Evolutionary conservation across 768 basidiomycete species (phyloP).

Genomic region (Suillus subluteus): DNA sequence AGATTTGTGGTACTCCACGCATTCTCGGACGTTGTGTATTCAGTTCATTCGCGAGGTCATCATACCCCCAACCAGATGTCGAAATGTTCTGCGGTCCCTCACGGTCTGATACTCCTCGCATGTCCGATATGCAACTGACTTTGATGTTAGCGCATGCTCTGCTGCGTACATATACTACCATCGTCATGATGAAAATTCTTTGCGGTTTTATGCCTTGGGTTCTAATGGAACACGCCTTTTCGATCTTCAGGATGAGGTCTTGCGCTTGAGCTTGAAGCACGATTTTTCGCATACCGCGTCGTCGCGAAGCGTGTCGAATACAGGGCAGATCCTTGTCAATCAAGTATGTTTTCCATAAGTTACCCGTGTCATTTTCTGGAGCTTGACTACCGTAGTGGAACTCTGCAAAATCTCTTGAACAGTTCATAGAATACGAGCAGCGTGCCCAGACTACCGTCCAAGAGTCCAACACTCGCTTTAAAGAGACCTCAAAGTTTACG

Average conservation of each 20-base stretch:
- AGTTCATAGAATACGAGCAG: slow-evolving; percentile 21
- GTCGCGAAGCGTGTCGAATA: slow-evolving; percentile 16
- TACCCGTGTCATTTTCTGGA: not conserved
- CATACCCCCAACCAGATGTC: slow-evolving; percentile 32
- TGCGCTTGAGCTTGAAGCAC: slow-evolving; percentile 36
- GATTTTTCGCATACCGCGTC: slow-evolving; percentile 39
- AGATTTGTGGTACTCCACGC: slow-evolving; percentile 27
- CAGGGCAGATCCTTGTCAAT: slow-evolving; percentile 39
- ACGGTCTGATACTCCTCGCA: slow-evolving; percentile 18
- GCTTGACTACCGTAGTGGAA: slow-evolving; percentile 43
- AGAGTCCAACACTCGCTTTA: not conserved
- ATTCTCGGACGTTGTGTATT: slow-evolving; percentile 34
- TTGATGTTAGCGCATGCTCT: slow-evolving; percentile 18
- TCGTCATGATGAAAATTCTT: slow-evolving; percentile 53
- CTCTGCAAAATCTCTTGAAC: slow-evolving; percentile 41
- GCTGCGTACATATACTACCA: slow-evolving; percentile 51
- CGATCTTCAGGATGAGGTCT: slow-evolving; percentile 24
- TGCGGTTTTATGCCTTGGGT: slow-evolving; percentile 68
- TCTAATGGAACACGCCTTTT: slow-evolving; percentile 32
- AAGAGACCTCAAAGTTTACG: not conserved
- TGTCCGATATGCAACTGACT: slow-evolving; percentile 12
- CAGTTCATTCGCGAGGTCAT: slow-evolving; percentile 12
- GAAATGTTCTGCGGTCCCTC: slow-evolving; percentile 32
- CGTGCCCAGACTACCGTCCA: slow-evolving; percentile 8
- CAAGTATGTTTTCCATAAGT: slow-evolving; percentile 37